Evolutionary conservation across 106 monocot genomes (phyloP).

Genomic region (Platanthera guangdongensis): DNA sequence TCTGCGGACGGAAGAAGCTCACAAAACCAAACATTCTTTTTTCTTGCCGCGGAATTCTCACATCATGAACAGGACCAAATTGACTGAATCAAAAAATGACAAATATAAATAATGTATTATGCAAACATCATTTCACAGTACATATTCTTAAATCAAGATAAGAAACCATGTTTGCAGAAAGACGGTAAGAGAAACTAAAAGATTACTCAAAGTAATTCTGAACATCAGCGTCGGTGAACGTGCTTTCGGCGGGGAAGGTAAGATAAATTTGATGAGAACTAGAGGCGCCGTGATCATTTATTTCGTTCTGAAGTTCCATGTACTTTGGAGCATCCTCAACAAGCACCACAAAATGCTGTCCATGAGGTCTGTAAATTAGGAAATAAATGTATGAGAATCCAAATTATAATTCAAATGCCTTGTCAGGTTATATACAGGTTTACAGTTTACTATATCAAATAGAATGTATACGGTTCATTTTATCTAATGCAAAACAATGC

Average conservation of each 20-base stretch:
- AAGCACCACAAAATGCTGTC: slow-evolving; percentile 19
- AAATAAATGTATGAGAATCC: background rate
- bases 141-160: background rate
- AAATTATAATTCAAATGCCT: background rate
- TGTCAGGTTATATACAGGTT: background rate
- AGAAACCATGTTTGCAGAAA: background rate
- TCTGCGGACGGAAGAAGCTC: slow-evolving; percentile 49
- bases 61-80: slow-evolving; percentile 64
- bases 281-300: slow-evolving; percentile 15
- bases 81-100: slow-evolving; percentile 25
- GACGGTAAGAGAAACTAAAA: background rate
- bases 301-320: slow-evolving; percentile 31
- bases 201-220: slow-evolving; percentile 62
- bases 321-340: slow-evolving; percentile 41
- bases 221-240: slow-evolving; percentile 65
- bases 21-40: slow-evolving; percentile 84
- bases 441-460: too few species aligned
- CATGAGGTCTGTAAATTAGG: slow-evolving; percentile 6
- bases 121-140: background rate
- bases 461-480: too few species aligned
- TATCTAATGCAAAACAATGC: too few species aligned
- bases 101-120: background rate
- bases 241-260: slow-evolving; percentile 74
- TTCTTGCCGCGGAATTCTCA: slow-evolving; percentile 63
- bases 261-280: slow-evolving; percentile 73